phyloP scores from a whole-genome alignment of 225 moss, liverwort and hornwort genomes.

The Anthoceros angustus region DNA sequence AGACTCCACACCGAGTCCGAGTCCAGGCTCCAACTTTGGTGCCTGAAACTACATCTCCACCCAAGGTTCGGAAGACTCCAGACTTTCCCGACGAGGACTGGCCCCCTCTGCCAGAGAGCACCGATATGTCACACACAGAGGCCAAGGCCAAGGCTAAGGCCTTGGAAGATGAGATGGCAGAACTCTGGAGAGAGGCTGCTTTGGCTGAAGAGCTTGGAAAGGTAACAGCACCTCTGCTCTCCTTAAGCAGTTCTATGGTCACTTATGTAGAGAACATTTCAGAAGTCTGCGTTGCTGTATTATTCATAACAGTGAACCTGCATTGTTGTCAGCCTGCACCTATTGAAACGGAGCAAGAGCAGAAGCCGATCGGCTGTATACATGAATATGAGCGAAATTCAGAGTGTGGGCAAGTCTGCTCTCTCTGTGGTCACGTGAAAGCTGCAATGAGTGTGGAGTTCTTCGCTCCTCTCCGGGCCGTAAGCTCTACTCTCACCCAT shows the following conservation, averaged over 20 bases:
- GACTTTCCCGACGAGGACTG: too few species aligned
- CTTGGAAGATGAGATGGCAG: too few species aligned
- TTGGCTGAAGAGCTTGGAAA: too few species aligned
- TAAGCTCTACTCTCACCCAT: neutral
- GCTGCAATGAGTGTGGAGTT: neutral
- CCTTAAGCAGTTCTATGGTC: neutral
- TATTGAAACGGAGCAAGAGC: neutral
- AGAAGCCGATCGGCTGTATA: neutral
- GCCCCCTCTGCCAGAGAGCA: too few species aligned
- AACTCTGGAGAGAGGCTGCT: too few species aligned
- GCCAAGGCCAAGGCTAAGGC: too few species aligned
- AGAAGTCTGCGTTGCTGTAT: neutral
- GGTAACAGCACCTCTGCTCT: too few species aligned
- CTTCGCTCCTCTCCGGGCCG: neutral
- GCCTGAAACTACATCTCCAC: too few species aligned
- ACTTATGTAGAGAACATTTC: neutral
- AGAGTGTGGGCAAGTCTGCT: neutral
- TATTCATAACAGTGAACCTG: neutral
- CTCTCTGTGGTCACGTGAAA: neutral
- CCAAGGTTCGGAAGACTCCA: too few species aligned
- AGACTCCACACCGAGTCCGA: too few species aligned
- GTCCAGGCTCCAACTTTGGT: too few species aligned
- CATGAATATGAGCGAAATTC: neutral
- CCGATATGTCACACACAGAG: too few species aligned
- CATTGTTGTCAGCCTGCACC: neutral